Evolutionary conservation across 148 eudicot species (phyloP), one percentile per base, ranked within the genome.

Genomic region (Rhododendron vialii): DNA sequence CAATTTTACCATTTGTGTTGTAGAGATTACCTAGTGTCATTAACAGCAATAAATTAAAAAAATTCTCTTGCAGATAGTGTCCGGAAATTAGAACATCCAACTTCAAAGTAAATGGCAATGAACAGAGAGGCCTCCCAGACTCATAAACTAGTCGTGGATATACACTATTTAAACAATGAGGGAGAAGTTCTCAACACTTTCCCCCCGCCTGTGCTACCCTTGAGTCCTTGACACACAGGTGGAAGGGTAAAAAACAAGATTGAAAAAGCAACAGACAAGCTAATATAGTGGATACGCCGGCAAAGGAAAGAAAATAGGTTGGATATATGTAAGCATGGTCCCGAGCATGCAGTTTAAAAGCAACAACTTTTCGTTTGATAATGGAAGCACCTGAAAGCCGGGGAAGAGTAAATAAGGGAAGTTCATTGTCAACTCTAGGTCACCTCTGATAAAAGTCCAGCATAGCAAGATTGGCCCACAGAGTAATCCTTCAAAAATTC

Each of bases 381-480:
- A 82, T 33, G 83, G 5, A 76, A 82, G 86, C 38, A 92, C 94
- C 92, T 88, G 94, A 90, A 92, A 92, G 76, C 92, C 93, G 4
- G 83, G 90, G 80, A 88, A 84, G 77, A 86, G 85, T 13, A 92
- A 47, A 84, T 91, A 30, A 35, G 90, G 92, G 67, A 92, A 92
- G 84, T 53, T 91, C 65, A 87, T 57, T 22, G 89, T 71, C 91
- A 43, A 75, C n/a, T 89, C 81, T 82, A 91, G 75, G 81, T 92
- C 94, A 78, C 94, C 94, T 75, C 85, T 90, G 35, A 91, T 28
- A 79, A 41, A 86, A 71, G 92, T 92, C 90, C 92, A 92, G 20
- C 91, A 65, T 36, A 92, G 79, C 87, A 92, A 83, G 86, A 92
- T 89, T 22, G 94, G 94, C 69, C 92, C 94, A 71, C 94, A 92